Percentiles rank a stretch among this genome's conserved stretches.
phyloP scores from a whole-genome alignment of 257 asterid genomes.

The Solanum neorickii region DNA sequence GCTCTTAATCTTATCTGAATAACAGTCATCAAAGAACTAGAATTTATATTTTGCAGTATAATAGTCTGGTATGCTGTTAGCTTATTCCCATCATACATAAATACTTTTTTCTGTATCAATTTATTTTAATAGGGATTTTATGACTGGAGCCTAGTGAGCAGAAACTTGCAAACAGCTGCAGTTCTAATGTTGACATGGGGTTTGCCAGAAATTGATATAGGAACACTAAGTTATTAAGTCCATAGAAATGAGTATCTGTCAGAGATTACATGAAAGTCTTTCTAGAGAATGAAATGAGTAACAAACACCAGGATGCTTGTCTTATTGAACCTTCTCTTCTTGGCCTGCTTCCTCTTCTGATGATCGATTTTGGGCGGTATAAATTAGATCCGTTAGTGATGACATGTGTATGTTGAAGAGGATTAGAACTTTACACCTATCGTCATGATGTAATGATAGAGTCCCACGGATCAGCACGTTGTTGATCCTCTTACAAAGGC shows the following conservation, averaged over 20 bases:
- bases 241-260: not conserved
- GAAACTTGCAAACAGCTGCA: not conserved
- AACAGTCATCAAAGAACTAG: not conserved
- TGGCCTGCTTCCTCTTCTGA: not conserved
- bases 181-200: not conserved
- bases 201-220: not conserved
- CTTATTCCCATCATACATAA: not conserved
- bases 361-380: not conserved
- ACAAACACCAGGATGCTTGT: not conserved
- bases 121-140: not conserved
- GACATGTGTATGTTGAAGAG: not conserved
- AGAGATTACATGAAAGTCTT: not conserved
- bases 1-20: not conserved
- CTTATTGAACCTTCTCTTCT: not conserved
- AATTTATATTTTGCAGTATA: not conserved
- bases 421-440: not conserved
- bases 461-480: not conserved
- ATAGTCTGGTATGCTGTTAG: not conserved
- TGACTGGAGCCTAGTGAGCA: not conserved
- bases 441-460: not conserved
- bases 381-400: not conserved
- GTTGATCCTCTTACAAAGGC: not conserved
- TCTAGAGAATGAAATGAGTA: not conserved
- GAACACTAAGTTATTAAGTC: not conserved
- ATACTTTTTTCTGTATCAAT: not conserved